A percentile compares a stretch with the other conserved stretches of the same genome.
phyloP scores from a whole-genome alignment of 257 asterid genomes.

The Fraxinus anomala region DNA sequence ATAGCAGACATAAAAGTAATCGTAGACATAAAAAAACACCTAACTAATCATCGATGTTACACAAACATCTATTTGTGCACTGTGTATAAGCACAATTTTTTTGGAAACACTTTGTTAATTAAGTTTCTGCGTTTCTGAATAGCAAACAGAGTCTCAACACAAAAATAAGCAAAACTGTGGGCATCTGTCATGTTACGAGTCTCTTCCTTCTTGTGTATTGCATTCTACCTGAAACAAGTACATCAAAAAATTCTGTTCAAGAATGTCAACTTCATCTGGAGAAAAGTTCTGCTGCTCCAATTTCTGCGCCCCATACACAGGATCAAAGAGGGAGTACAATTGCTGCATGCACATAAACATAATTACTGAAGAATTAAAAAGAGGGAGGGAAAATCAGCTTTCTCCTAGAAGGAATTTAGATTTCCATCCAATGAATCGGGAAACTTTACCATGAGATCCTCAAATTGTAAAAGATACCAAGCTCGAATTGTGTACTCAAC shows the following conservation, averaged over 20 bases:
- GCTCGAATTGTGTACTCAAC: conserved; percentile 96
- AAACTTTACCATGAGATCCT: conserved; percentile 87
- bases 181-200: background rate
- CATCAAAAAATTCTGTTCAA: conserved; percentile 84
- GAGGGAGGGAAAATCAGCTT: background rate
- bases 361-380: background rate
- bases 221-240: conserved; percentile 78
- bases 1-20: background rate
- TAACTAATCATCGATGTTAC: background rate
- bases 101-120: conserved; percentile 18
- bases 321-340: conserved; percentile 95
- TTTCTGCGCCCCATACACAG: conserved; percentile 78
- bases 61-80: background rate
- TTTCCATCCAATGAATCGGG: conserved; percentile 3
- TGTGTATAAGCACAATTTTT: background rate
- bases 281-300: conserved; percentile 89
- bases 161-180: background rate
- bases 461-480: conserved; percentile 94
- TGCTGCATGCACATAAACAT: conserved; percentile 58
- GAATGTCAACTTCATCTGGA: conserved; percentile 68
- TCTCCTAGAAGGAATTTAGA: background rate
- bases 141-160: background rate
- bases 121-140: conserved; percentile 20
- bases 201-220: background rate
- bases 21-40: background rate